phyloP scores from a whole-genome alignment of 352 stramenopile genomes.

The Globisporangium cystogenes region DNA sequence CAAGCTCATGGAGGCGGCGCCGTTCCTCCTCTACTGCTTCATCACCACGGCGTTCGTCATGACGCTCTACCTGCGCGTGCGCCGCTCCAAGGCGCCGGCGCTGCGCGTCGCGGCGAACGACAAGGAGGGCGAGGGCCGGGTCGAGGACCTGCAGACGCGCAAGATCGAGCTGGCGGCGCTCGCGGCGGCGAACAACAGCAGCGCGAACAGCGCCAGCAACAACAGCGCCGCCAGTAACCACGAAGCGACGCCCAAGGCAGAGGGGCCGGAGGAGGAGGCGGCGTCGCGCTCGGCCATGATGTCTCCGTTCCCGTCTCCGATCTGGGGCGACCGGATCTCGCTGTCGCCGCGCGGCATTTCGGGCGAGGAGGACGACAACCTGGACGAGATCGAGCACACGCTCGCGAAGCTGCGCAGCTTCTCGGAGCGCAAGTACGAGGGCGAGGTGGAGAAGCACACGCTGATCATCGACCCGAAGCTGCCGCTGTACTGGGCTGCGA shows the following conservation, averaged over 20 bases:
- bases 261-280: slow-evolving; percentile 25
- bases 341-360: slow-evolving; percentile 32
- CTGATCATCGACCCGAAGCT: slow-evolving; percentile 83
- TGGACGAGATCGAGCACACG: slow-evolving; percentile 46
- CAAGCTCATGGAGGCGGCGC: slow-evolving; percentile 66
- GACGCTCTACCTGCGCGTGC: slow-evolving; percentile 77
- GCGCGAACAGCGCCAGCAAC: slow-evolving; percentile 2
- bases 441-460: slow-evolving; percentile 78
- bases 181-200: slow-evolving; percentile 13
- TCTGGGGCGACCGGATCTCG: slow-evolving; percentile 47
- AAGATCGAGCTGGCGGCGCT: slow-evolving; percentile 36
- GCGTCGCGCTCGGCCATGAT: slow-evolving; percentile 47
- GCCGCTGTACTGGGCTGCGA: slow-evolving; percentile 82
- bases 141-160: slow-evolving; percentile 55
- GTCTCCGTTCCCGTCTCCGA: slow-evolving; percentile 77
- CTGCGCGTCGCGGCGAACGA: slow-evolving; percentile 53
- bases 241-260: slow-evolving; percentile 4
- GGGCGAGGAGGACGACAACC: slow-evolving; percentile 46
- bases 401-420: slow-evolving; percentile 43
- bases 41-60: slow-evolving; percentile 79
- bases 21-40: slow-evolving; percentile 81
- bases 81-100: slow-evolving; percentile 71
- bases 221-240: neutral
- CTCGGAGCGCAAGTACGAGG: slow-evolving; percentile 41
- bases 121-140: slow-evolving; percentile 32